Evolutionary conservation across 192 early-diverging fungal genomes (phyloP), one percentile per base, ranked within the genome.

Genomic region (Coemansia pectinata): DNA sequence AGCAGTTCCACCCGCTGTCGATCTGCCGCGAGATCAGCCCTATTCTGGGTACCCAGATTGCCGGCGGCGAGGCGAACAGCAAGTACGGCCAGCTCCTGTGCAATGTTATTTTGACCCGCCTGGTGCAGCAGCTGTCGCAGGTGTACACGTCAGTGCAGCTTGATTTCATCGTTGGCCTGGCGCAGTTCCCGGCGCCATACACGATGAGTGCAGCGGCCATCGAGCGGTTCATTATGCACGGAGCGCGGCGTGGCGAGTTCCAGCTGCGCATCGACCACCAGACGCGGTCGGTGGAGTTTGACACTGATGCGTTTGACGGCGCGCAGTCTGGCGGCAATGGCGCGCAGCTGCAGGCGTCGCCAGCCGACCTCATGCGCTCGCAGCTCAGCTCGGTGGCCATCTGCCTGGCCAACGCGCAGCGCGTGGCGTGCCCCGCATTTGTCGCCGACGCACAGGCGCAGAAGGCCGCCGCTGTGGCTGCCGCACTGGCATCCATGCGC

Each of bases 171-270:
- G 87, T 96, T 39, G 82, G 93, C 31, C 86, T 99, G 41, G 92
- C 94, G 21, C 86, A 90, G 31, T 97, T 99, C 89, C 91, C 93
- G 17, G 87, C 86, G 29, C 92, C 91, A 15, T 93, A 91, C 86
- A 89, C 88, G 83, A 93, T 93, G 78, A 91, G 90, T 62, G 88
- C 93, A 11, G 88, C 92, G 34, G 88, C 87, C 8, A 95, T 99
- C 69, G 98, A 99, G 87, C 94, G 96, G 77, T 97, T 99, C 79
- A 94, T 99, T 67, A 96, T 98, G 94, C 92, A 96, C 83, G 98
- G 97, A 39, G 94, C 93, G 77, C 91, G 95, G 55, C 95, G 93
- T 78, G 95, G 95, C 33, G 98, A 99, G 77, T 87, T 99, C 71
- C 88, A 88, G 60, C 96, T 99, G 70, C 92, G 96, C 59, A 87